Evolutionary conservation across 306 rosid genomes (phyloP).

Genomic region (Sicyos edulis): DNA sequence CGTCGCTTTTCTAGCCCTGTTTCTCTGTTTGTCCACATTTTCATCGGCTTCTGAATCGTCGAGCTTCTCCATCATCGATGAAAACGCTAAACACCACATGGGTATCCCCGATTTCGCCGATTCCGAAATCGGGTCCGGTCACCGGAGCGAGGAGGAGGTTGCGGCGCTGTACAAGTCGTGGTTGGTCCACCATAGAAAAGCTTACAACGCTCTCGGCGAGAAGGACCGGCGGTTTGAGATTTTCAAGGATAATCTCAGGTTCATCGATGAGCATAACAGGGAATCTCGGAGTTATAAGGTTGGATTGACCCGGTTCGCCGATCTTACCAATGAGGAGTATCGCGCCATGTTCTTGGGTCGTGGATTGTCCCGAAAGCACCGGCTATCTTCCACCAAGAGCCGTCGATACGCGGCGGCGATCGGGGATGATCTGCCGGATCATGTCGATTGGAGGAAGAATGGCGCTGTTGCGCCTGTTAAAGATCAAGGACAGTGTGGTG

Average conservation of each 20-base stretch:
- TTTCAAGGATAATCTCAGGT: constrained; percentile 60
- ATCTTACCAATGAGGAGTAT: constrained; percentile 74
- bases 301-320: constrained; percentile 69
- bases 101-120: neutral
- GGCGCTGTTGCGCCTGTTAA: constrained; percentile 74
- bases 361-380: constrained; percentile 16
- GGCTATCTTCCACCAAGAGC: constrained; percentile 30
- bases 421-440: constrained; percentile 52
- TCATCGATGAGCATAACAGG: constrained; percentile 46
- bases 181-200: constrained; percentile 57
- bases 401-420: constrained; percentile 37
- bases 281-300: constrained; percentile 33
- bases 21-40: constrained; percentile 14
- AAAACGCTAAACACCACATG: constrained; percentile 37
- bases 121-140: constrained; percentile 9
- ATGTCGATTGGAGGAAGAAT: constrained; percentile 69
- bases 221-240: constrained; percentile 52
- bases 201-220: constrained; percentile 64
- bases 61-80: constrained; percentile 64
- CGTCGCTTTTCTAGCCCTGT: constrained; percentile 2
- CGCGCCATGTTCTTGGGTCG: constrained; percentile 44
- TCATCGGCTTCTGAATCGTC: constrained; percentile 14
- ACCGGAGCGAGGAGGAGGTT: constrained; percentile 29
- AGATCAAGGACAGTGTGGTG: constrained; percentile 95
- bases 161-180: constrained; percentile 50